Conservation (phyloP, 2,329 filamentous ascomycete genomes). For the Leptodontidium sp. region DNA sequence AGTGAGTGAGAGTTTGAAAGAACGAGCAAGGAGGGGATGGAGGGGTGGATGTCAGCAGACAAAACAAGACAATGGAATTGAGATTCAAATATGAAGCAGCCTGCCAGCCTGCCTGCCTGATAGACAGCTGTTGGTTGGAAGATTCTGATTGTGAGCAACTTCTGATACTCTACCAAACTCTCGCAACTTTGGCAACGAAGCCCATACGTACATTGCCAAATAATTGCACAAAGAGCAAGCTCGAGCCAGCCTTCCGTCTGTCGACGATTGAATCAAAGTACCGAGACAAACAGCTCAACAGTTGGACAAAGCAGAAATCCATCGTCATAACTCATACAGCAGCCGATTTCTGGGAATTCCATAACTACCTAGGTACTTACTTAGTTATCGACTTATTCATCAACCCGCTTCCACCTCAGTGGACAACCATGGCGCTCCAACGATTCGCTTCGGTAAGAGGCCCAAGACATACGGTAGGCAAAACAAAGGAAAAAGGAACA, state of each 20-base stretch:
- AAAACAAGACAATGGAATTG: not conserved
- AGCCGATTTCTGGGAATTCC: not conserved
- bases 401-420: not conserved
- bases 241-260: not conserved
- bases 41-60: slow-evolving; percentile 9
- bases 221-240: not conserved
- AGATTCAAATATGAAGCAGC: slow-evolving; percentile 10
- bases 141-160: slow-evolving; percentile 2
- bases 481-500: not conserved
- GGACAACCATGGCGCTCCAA: slow-evolving; percentile 5
- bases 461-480: not conserved
- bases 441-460: not conserved
- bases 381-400: slow-evolving; percentile 1
- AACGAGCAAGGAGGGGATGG: not conserved
- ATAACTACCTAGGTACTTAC: not conserved
- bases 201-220: slow-evolving; percentile 4
- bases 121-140: not conserved
- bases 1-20: slow-evolving; percentile 5
- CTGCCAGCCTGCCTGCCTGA: not conserved
- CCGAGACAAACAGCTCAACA: not conserved
- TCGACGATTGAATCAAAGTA: not conserved
- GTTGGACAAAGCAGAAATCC: not conserved
- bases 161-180: slow-evolving; percentile 11
- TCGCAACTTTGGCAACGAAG: slow-evolving; percentile 20
- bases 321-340: not conserved